A percentile compares a stretch with the other conserved stretches of the same genome.
Conservation (phyloP, 2,329 filamentous ascomycete genomes). For the Thyridium curvatum region DNA sequence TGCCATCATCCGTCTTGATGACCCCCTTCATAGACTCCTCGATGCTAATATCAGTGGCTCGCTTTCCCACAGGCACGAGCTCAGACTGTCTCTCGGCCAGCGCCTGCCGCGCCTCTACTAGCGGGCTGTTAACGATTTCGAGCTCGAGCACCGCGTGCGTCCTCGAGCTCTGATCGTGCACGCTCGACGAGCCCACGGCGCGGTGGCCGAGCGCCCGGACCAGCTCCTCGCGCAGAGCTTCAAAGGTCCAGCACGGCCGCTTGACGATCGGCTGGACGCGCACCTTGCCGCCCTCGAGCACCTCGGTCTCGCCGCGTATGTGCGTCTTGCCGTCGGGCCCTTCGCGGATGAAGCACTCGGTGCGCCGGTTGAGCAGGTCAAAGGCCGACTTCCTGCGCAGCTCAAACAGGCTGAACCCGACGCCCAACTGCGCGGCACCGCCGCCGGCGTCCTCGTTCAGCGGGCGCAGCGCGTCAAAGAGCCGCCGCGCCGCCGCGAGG, state of each 20-base stretch:
- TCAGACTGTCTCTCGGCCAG: constrained; percentile 34
- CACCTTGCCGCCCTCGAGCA: constrained; percentile 29
- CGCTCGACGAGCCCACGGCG: constrained; percentile 26
- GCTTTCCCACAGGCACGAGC: constrained; percentile 35
- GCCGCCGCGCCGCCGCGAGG: constrained; percentile 22
- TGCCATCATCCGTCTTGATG: constrained; percentile 21
- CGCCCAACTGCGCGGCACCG: constrained; percentile 15
- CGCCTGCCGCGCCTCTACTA: constrained; percentile 27
- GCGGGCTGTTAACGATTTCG: constrained; percentile 27
- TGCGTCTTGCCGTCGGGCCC: constrained; percentile 30
- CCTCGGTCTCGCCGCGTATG: constrained; percentile 33
- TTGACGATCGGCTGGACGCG: constrained; percentile 29
- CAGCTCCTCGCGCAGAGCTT: constrained; percentile 20
- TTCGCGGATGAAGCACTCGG: constrained; percentile 31
- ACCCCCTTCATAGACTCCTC: constrained; percentile 25
- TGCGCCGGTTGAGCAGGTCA: constrained; percentile 31
- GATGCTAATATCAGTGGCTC: constrained; percentile 30
- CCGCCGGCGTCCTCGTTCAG: constrained; percentile 14
- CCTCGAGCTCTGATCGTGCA: constrained; percentile 36
- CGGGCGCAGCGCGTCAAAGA: constrained; percentile 17
- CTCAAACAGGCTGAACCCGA: constrained; percentile 33
- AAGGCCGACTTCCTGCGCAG: constrained; percentile 32
- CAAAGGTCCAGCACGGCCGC: constrained; percentile 26
- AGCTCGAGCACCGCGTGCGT: constrained; percentile 36
- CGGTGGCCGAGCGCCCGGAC: constrained; percentile 19